A percentile compares a stretch with the other conserved stretches of the same genome.
Evolutionary conservation across 345 rosid species (phyloP).

Genomic region (Tarenaya hassleriana): DNA sequence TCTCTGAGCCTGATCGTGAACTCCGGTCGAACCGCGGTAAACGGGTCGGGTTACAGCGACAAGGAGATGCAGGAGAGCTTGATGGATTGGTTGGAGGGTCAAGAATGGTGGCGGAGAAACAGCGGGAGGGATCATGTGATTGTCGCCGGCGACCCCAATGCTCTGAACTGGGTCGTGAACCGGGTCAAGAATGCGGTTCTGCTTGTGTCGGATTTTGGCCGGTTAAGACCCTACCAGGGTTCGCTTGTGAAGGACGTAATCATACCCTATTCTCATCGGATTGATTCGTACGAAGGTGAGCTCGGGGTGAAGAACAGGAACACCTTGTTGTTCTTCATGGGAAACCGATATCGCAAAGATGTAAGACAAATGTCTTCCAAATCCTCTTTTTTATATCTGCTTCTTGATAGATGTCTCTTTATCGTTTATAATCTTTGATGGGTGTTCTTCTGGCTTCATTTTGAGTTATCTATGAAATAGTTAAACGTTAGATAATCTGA

Average conservation of each 20-base stretch:
- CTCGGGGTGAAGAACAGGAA: conserved; percentile 48
- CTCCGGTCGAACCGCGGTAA: conserved; percentile 21
- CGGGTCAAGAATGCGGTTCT: conserved; percentile 55
- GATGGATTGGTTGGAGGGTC: conserved; percentile 66
- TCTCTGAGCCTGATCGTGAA: conserved; percentile 68
- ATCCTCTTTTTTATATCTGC: background rate
- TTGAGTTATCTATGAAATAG: too few species aligned
- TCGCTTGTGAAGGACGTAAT: conserved; percentile 84
- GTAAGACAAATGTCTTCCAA: conserved; percentile 26
- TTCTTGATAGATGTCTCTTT: background rate
- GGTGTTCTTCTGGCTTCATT: too few species aligned
- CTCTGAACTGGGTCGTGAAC: conserved; percentile 53
- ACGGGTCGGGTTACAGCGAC: conserved; percentile 46
- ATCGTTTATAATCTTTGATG: background rate
- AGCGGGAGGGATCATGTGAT: conserved; percentile 73
- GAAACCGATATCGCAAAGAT: conserved; percentile 76
- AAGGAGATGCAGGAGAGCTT: conserved; percentile 68
- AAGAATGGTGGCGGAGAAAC: conserved; percentile 73
- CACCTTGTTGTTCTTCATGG: conserved; percentile 77
- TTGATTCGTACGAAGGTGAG: conserved; percentile 56
- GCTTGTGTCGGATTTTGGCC: conserved; percentile 65
- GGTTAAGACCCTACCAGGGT: conserved; percentile 70
- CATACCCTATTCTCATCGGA: conserved; percentile 70
- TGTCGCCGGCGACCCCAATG: conserved; percentile 79
- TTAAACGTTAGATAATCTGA: too few species aligned